Conservation (phyloP, 495 filamentous ascomycete species). For the Pseudevernia furfuracea region DNA sequence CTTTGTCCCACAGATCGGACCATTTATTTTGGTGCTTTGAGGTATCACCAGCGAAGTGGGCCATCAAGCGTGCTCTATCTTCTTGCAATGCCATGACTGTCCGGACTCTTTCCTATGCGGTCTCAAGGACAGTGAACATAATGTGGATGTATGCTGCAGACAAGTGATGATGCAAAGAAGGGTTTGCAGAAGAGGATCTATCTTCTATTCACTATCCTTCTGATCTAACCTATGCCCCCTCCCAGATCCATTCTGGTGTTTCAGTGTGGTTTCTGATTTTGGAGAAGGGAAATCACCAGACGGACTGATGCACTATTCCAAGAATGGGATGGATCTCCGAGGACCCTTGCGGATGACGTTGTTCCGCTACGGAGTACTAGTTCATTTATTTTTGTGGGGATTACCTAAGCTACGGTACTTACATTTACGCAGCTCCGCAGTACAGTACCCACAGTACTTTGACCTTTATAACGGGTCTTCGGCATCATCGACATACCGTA, state of each 20-base stretch:
- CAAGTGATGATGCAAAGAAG: background rate
- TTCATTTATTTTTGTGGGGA: too few relatives aligned
- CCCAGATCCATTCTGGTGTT: background rate
- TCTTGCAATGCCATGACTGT: conserved; percentile 16
- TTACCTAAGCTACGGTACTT: too few relatives aligned
- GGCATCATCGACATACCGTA: too few relatives aligned
- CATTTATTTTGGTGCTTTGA: conserved; percentile 42
- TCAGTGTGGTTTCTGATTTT: background rate
- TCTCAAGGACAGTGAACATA: background rate
- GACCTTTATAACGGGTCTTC: too few relatives aligned
- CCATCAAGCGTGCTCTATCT: conserved; percentile 25
- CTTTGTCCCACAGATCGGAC: conserved; percentile 57
- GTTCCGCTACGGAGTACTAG: too few relatives aligned
- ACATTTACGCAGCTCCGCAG: too few relatives aligned
- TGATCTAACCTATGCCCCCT: background rate
- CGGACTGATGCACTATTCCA: background rate
- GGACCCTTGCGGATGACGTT: background rate
- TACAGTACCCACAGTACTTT: too few relatives aligned
- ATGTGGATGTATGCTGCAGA: background rate
- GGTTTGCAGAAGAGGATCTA: background rate
- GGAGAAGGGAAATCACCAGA: background rate
- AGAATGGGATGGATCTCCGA: background rate
- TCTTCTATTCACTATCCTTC: background rate
- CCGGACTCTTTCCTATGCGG: background rate
- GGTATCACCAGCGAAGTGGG: conserved; percentile 27